Evolutionary conservation across 768 basidiomycete genomes (phyloP).

Genomic region (Rickenella mellea): DNA sequence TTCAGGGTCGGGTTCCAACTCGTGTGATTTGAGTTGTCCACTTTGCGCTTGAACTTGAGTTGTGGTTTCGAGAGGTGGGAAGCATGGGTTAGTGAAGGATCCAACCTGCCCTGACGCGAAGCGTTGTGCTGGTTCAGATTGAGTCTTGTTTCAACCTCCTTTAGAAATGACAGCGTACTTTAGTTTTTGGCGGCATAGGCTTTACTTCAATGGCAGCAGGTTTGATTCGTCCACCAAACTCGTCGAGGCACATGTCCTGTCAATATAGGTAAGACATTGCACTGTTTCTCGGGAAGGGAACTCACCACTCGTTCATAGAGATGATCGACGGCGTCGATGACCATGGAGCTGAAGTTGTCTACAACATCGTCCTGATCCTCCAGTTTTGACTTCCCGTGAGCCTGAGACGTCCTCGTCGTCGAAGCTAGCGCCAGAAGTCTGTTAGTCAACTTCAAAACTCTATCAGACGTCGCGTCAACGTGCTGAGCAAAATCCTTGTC

Average conservation of each 20-base stretch:
- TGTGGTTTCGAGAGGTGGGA: slow-evolving; percentile 78
- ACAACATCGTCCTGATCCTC: slow-evolving; percentile 71
- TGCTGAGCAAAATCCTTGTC: slow-evolving; percentile 59
- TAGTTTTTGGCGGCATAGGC: slow-evolving; percentile 18
- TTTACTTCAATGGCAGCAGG: slow-evolving; percentile 55
- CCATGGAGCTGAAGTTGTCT: slow-evolving; percentile 67
- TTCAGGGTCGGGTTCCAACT: slow-evolving; percentile 63
- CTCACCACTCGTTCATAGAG: slow-evolving; percentile 77
- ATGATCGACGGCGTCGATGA: slow-evolving; percentile 81
- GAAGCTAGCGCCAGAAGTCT: slow-evolving; percentile 44
- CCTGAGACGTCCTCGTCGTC: slow-evolving; percentile 19
- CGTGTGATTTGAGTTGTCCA: slow-evolving; percentile 44
- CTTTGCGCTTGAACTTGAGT: slow-evolving; percentile 48
- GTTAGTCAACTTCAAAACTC: slow-evolving; percentile 60
- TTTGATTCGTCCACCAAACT: slow-evolving; percentile 62
- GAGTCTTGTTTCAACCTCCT: slow-evolving; percentile 8
- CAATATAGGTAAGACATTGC: neutral
- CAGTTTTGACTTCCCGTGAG: slow-evolving; percentile 48
- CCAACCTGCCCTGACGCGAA: slow-evolving; percentile 33
- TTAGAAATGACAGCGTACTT: no score
- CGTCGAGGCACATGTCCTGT: slow-evolving; percentile 82
- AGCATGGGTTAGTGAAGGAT: slow-evolving; percentile 65
- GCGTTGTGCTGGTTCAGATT: slow-evolving; percentile 19
- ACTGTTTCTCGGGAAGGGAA: slow-evolving; percentile 4
- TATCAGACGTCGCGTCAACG: slow-evolving; percentile 59